Conservation (phyloP, 768 basidiomycete species). For the Pulveroboletus sp. region DNA sequence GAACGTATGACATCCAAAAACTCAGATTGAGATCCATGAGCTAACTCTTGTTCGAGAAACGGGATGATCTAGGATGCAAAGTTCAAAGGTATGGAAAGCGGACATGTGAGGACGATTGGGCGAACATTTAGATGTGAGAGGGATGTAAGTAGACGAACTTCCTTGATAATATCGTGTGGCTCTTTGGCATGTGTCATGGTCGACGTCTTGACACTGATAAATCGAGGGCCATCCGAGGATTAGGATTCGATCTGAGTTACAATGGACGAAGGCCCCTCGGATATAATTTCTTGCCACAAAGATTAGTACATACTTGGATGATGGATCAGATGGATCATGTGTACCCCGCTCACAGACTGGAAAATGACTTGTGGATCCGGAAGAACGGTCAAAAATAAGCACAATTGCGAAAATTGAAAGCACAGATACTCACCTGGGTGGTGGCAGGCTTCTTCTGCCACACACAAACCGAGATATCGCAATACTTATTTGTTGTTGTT, state of each 20-base stretch:
- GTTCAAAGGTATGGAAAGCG: background rate
- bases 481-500: too few species aligned
- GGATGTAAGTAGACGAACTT: constrained; percentile 47
- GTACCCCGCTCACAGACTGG: background rate
- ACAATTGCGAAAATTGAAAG: background rate
- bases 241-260: constrained; percentile 18
- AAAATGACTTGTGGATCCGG: background rate
- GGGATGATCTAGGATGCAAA: constrained; percentile 48
- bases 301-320: constrained; percentile 6
- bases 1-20: constrained; percentile 71
- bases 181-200: constrained; percentile 46
- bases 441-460: background rate
- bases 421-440: background rate
- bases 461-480: background rate
- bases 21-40: constrained; percentile 42
- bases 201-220: constrained; percentile 50
- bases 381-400: background rate
- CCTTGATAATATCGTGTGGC: constrained; percentile 71
- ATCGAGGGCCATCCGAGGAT: constrained; percentile 7
- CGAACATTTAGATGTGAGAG: constrained; percentile 56
- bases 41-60: constrained; percentile 44
- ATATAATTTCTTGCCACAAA: constrained; percentile 19
- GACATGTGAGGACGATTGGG: background rate
- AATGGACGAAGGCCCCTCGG: constrained; percentile 24
- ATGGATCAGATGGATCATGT: background rate